These are phyloP conservation scores for Podila clonocystis DNA, from an alignment of 192 early-diverging fungal genomes.

Conservation along the genomic window DNA sequence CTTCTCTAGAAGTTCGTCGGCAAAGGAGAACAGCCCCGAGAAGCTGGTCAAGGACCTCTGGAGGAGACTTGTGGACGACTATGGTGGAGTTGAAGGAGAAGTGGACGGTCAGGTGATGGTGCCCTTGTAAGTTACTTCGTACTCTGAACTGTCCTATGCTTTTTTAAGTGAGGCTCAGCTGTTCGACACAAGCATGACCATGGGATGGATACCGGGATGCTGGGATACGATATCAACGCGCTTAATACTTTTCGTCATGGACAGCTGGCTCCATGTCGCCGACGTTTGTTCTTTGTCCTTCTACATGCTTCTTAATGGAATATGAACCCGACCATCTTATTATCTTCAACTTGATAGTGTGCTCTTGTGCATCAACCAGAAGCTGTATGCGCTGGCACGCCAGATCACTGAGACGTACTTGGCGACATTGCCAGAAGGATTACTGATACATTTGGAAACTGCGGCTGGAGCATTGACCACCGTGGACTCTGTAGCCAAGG, in stretches of 20 bases:
- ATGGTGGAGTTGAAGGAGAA: conserved; percentile 49
- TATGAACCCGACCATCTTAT: neutral
- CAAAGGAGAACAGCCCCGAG: conserved; percentile 32
- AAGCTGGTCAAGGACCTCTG: conserved; percentile 46
- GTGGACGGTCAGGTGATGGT: conserved; percentile 55
- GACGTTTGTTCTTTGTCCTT: no score
- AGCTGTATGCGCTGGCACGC: conserved; percentile 19
- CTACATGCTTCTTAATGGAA: no score
- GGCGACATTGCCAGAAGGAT: conserved; percentile 27
- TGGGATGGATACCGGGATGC: no score
- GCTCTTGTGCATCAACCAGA: conserved; percentile 38
- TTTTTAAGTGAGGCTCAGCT: neutral
- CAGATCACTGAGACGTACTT: conserved; percentile 41
- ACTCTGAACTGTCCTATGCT: neutral
- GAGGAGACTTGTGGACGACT: conserved; percentile 44
- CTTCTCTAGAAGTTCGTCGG: neutral
- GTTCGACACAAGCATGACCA: no score
- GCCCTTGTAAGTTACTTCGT: conserved; percentile 37
- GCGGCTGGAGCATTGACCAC: conserved; percentile 24
- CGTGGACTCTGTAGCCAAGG: conserved; percentile 13
- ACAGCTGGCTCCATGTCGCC: no score
- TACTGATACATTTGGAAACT: conserved; percentile 41
- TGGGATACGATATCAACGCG: no score
- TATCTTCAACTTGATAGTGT: conserved; percentile 3
- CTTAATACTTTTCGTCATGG: no score